phyloP scores from a whole-genome alignment of 2,329 filamentous ascomycete species.

The Ophiostoma populinum region DNA sequence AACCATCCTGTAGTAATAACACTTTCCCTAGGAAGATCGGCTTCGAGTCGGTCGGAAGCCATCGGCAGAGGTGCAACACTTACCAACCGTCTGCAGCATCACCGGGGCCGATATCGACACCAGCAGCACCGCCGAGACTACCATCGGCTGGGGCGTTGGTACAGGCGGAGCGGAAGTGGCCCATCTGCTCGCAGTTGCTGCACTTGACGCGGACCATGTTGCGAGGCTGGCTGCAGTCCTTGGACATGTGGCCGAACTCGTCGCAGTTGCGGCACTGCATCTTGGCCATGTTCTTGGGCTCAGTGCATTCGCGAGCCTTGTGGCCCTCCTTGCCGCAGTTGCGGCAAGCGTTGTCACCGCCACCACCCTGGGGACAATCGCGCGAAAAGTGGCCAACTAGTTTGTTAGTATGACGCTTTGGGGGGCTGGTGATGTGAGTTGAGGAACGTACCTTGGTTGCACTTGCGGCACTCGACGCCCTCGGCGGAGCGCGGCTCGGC shows the following conservation, averaged over 20 bases:
- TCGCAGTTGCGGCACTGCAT: slow-evolving; percentile 43
- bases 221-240: slow-evolving; percentile 36
- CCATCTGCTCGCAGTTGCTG: slow-evolving; percentile 34
- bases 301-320: slow-evolving; percentile 41
- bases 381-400: slow-evolving; percentile 42
- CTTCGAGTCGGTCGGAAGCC: too few species aligned
- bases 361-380: slow-evolving; percentile 46
- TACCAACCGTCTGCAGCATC: neutral
- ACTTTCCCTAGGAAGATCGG: too few species aligned
- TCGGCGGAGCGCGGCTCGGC: slow-evolving; percentile 43
- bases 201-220: slow-evolving; percentile 41
- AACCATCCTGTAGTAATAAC: too few species aligned
- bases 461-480: slow-evolving; percentile 48
- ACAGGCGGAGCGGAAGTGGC: slow-evolving; percentile 25
- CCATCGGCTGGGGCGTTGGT: slow-evolving; percentile 9
- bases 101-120: neutral
- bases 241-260: slow-evolving; percentile 27
- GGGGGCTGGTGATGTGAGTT: slow-evolving; percentile 1
- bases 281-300: slow-evolving; percentile 29
- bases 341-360: slow-evolving; percentile 33
- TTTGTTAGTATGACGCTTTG: too few species aligned
- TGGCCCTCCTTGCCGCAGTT: slow-evolving; percentile 51
- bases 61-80: too few species aligned
- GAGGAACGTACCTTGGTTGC: slow-evolving; percentile 33
- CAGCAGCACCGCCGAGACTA: neutral